Conservation (phyloP, 345 rosid genomes). For the Salix dunnii region DNA sequence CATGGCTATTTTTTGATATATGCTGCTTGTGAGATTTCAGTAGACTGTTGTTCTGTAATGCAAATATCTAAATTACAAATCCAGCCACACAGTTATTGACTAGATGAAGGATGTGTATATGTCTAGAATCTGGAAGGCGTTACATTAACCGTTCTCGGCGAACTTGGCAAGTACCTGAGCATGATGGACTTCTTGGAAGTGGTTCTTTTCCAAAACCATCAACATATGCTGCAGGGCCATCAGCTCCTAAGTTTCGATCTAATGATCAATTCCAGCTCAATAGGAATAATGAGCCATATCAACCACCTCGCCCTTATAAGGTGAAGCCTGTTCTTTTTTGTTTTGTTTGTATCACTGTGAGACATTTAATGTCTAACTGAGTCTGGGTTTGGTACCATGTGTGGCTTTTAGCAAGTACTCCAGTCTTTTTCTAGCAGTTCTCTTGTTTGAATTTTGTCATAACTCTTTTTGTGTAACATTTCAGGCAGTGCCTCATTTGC, state of each 20-base stretch:
- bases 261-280: conserved; percentile 61
- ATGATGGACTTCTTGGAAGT: conserved; percentile 97
- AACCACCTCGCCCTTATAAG: conserved; percentile 96
- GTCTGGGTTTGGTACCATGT: conserved; percentile 1
- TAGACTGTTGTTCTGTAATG: neutral
- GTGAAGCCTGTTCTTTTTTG: conserved; percentile 34
- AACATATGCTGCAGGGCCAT: conserved; percentile 55
- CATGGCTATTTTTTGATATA: neutral
- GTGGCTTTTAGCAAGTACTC: neutral
- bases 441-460: neutral
- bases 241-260: conserved; percentile 57
- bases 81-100: neutral
- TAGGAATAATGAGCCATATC: conserved; percentile 78
- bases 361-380: neutral
- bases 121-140: conserved; percentile 64
- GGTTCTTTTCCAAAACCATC: conserved; percentile 88
- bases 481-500: conserved; percentile 68
- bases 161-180: conserved; percentile 80
- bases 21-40: neutral
- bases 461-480: conserved; percentile 13
- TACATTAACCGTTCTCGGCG: conserved; percentile 67
- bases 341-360: neutral
- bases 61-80: neutral
- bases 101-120: neutral
- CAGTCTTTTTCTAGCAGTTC: neutral